Base-by-base conservation (phyloP, 805 yeast genomes). In the Candida qinlingensis region DNA sequence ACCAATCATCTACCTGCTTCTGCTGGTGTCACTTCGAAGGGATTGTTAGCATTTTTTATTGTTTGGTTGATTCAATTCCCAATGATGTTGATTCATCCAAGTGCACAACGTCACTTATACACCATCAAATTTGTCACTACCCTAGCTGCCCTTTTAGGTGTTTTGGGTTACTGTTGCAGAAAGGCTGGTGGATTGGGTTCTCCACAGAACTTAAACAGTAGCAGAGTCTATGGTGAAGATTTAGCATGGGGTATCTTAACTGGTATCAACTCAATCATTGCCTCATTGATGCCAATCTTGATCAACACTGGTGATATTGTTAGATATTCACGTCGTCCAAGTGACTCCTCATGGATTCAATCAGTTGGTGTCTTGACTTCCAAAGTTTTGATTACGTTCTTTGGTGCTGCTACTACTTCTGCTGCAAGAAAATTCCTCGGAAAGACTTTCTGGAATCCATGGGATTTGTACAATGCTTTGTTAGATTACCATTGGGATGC, bases 141-240 rank as follows among this genome's bases (percentile, higher is more conserved):
- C 77, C 69, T 37, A 11, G 48, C 13, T 42, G 12, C 41, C 8
- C 39, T 39, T 34, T 41, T 43, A 7, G 45, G 42, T 26, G 53
- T 44, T 9, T 44, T 46, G 27, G 56, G 53, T 6, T 53, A 53
- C 42, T 43, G 47, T 39, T 42, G 37, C 39, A 28, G 36, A 30
- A 43, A 50, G 33, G 47, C 50, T 19, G 50, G 50, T 33, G 50
- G 50, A n/a, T 43, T 47, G 11, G 50, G 47, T 43, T 34, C 36
- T 25, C 43, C 46, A 8, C 45, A 47, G 33, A 9, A 35, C 12
- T 36, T 47, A 25, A 44, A 44, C 30, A 37, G 37, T 25, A 37
- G 37, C 19, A 44, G 41, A 37, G 46, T 44, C 31, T n/a, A 44
- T 44, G 46, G 46, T 2, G 35, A 39, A 8, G 30, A 36, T n/a